Evolutionary conservation across 805 yeast genomes (phyloP), one percentile per base, ranked within the genome.

Genomic region (Spathaspora arborariae): DNA sequence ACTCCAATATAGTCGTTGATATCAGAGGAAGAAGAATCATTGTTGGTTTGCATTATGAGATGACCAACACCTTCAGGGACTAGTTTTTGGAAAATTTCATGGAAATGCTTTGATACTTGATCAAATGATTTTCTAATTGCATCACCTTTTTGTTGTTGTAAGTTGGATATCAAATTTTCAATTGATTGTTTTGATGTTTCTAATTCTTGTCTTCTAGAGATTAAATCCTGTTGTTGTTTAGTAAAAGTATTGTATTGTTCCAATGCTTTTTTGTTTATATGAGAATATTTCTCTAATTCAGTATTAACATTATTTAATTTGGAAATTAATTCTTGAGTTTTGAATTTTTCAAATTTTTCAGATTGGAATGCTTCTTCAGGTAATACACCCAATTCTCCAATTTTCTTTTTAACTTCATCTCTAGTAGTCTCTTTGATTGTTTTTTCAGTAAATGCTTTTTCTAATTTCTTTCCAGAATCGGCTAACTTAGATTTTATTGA

Each of bases 191-290:
- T 82, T 1, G 96, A 88, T 36, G 70, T 74, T 20, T 80, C 85
- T 33, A 92, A 72, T 51, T 88, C 96, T 15, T 68, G 68, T 33
- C 86, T 76, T 56, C 97, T 80, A 20, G 67, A 70, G 0, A 75
- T 75, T 48, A 92, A 69, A 4, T 82, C 85, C 41, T 80, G 84
- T 45, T 85, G 75, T 62, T 91, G 94, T 48, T 77, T 80, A 16
- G 85, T 79, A 60, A 89, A 90, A 36, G 80, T 81, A 42, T 75
- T 67, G 58, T 77, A 88, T 59, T 91, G 96, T 56, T 91, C 97
- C 53, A 86, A 70, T 0, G 98, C 97, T 58, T 89, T 88, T 60
- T 85, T 86, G 67, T 92, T 92, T 42, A 94, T 86, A 62, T 89
- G 95, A 20, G 80, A 78, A 60, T 79, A 84, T 54, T 79, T 74